Evolutionary conservation across 306 rosid species (phyloP).

Genomic region (Canavalia ensiformis): DNA sequence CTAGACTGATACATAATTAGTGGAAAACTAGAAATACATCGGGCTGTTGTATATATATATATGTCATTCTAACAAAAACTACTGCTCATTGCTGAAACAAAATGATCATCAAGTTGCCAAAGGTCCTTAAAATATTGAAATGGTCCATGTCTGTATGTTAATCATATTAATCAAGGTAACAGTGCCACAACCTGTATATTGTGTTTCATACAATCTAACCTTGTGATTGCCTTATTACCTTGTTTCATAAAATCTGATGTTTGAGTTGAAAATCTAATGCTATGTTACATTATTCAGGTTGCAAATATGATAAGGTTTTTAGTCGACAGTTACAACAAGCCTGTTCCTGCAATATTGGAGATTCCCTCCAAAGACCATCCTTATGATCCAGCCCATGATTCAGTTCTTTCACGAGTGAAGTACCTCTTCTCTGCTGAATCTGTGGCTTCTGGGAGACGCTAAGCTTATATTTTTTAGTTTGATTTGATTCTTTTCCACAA

Average conservation of each 20-base stretch:
- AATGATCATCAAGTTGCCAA: background rate
- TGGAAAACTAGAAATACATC: background rate
- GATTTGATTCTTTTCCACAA: background rate
- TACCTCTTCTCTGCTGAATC: constrained; percentile 84
- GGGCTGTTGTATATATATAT: background rate
- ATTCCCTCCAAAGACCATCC: constrained; percentile 89
- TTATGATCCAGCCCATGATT: constrained; percentile 81
- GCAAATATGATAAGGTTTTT: constrained; percentile 86
- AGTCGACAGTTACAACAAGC: constrained; percentile 81
- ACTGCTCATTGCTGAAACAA: constrained; percentile 8
- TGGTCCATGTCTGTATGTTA: background rate
- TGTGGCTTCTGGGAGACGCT: constrained; percentile 77
- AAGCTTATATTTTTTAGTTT: constrained; percentile 7
- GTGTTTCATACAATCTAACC: background rate
- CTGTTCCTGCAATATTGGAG: constrained; percentile 81
- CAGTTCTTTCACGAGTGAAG: constrained; percentile 83
- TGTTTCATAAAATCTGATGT: background rate
- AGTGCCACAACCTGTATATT: background rate
- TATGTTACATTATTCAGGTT: constrained; percentile 54
- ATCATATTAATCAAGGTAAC: background rate
- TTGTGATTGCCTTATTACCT: background rate
- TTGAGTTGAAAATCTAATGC: constrained; percentile 12
- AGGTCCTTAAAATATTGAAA: background rate
- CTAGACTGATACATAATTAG: background rate
- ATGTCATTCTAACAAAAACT: background rate